Evolutionary conservation across 2,329 filamentous ascomycete species (phyloP), one percentile per base, ranked within the genome.

Genomic region (Zymoseptoria crescenta): DNA sequence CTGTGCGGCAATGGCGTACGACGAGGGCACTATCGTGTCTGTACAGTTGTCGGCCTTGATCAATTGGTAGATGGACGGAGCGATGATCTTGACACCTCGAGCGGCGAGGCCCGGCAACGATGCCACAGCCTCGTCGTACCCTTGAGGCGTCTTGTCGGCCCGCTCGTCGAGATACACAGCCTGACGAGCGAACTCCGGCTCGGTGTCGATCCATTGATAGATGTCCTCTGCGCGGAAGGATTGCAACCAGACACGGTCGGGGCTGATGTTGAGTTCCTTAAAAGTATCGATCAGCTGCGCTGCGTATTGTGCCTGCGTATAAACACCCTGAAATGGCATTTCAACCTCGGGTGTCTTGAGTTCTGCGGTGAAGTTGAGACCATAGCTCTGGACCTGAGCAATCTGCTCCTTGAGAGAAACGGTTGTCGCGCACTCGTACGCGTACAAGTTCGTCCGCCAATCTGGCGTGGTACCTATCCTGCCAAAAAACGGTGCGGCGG

Each of bases 361-460:
- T 73, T 88, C 86, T 4, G 84, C 81, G 0, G 83, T 86, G 73
- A 86, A 88, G 64, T 83, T 80, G 8, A 87, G 76, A 45, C 82
- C 85, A 49, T 83, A 76, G 1, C 73, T 71, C 64, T 87, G 77
- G 54, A 84, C 80, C 48, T 87, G 72, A 35, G 76, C 73, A 66
- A 89, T 86, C 72, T 83, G 86, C 62, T 86, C 82, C 64, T 83
- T 78, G 64, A 86, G 80, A 0, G 80, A 80, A 69, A 86, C 74
- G 28, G 86, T 70, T n/a, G 81, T 84, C 58, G 79, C 83, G 75
- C 87, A 89, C 2, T 79, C 80, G 55, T 81, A 68, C 9, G 67
- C 74, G 74, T 87, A 88, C 16, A 88, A 75, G 63, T 87, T 83
- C 29, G 86, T 87, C 49, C 85, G 80, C 79, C 81, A 88, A 63